These are phyloP conservation scores for Phytophthora hibernalis DNA, from an alignment of 352 stramenopile species.

Conservation along the genomic window DNA sequence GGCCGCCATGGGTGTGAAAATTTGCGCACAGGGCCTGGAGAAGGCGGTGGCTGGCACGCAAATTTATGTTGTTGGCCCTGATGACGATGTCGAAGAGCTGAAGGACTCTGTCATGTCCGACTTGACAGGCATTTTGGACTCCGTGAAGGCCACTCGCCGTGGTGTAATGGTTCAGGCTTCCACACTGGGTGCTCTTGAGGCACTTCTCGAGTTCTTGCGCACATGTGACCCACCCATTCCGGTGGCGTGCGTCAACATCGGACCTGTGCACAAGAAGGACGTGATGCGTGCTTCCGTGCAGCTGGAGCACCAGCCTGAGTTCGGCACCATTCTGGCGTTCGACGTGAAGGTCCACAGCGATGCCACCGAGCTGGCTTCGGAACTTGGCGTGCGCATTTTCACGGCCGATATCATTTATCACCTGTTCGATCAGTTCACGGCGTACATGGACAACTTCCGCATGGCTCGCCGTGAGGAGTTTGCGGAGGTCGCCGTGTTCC, in stretches of 20 bases:
- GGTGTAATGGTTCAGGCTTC: slow-evolving; percentile 99
- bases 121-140: slow-evolving; percentile 94
- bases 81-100: slow-evolving; percentile 98
- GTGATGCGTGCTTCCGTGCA: slow-evolving; percentile 99
- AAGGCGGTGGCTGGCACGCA: slow-evolving; percentile 98
- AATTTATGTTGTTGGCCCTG: slow-evolving; percentile 96
- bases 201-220: slow-evolving; percentile 97
- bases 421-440: slow-evolving; percentile 99
- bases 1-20: slow-evolving; percentile 99
- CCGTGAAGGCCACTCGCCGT: slow-evolving; percentile 95
- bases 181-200: slow-evolving; percentile 98
- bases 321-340: slow-evolving; percentile 98
- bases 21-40: slow-evolving; percentile 96
- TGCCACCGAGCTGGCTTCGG: slow-evolving; percentile 88
- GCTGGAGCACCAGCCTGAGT: slow-evolving; percentile 98
- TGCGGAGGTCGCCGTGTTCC: slow-evolving; percentile 93
- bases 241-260: slow-evolving; percentile 96
- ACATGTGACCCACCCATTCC: slow-evolving; percentile 95
- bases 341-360: slow-evolving; percentile 98
- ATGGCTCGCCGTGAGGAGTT: slow-evolving; percentile 93
- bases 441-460: slow-evolving; percentile 97
- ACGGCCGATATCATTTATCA: slow-evolving; percentile 99
- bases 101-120: slow-evolving; percentile 98
- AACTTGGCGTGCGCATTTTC: slow-evolving; percentile 98
- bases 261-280: slow-evolving; percentile 98